These are phyloP conservation scores for Cladosporium austrohemisphaericum DNA, from an alignment of 2,329 filamentous ascomycete genomes.

Conservation along the genomic window DNA sequence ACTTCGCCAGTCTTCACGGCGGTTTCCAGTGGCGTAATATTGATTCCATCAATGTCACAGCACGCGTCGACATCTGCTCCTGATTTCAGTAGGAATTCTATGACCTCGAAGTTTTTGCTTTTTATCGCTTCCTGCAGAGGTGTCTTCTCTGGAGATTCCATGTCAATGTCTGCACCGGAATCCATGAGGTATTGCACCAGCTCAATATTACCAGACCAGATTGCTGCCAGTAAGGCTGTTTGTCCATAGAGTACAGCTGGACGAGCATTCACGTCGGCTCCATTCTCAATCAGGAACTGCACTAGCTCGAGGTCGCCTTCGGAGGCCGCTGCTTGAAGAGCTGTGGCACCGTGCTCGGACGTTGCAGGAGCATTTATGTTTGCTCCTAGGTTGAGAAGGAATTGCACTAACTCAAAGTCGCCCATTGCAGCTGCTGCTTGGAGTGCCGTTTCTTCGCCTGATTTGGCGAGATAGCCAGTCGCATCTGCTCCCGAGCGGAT, in stretches of 20 bases:
- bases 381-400: background rate
- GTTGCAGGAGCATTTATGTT: background rate
- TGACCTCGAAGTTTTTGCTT: too few species aligned
- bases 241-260: background rate
- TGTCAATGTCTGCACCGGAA: background rate
- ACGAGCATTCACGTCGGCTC: background rate
- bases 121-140: too few species aligned
- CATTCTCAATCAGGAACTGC: background rate
- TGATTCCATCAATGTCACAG: too few species aligned
- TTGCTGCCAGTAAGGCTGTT: background rate
- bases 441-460: background rate
- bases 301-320: background rate
- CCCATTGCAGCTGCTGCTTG: background rate
- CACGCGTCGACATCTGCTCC: too few species aligned
- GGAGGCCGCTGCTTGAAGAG: background rate
- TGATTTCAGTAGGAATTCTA: too few species aligned
- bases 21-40: background rate
- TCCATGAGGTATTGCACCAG: background rate
- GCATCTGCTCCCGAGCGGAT: background rate
- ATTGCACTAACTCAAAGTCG: background rate
- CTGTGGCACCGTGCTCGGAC: background rate
- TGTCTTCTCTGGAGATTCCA: too few species aligned
- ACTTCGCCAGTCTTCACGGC: background rate
- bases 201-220: background rate
- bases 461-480: background rate